Percentiles rank a stretch among this genome's conserved stretches.
Conservation (phyloP, 257 asterid species). For the Cordia subcordata region DNA sequence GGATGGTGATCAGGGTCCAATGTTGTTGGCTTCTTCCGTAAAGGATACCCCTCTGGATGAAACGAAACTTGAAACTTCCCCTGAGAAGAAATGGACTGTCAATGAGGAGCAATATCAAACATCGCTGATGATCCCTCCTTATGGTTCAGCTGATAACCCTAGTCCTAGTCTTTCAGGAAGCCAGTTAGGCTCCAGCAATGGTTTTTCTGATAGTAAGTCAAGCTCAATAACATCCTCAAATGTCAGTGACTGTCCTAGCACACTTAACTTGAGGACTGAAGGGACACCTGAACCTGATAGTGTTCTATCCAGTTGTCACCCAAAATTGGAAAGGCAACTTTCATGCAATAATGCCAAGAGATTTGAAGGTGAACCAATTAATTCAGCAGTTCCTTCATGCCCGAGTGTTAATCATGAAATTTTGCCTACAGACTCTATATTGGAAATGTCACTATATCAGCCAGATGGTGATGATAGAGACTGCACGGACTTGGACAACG, state of each 20-base stretch:
- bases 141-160: conserved; percentile 23
- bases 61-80: conserved; percentile 10
- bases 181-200: conserved; percentile 10
- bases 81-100: conserved; percentile 15
- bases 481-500: conserved; percentile 2
- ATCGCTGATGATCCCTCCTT: conserved; percentile 9
- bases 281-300: conserved; percentile 9
- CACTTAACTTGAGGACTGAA: conserved; percentile 11
- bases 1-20: conserved; percentile 19
- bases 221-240: conserved; percentile 17
- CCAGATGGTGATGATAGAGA: conserved; percentile 1
- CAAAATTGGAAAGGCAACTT: conserved; percentile 16
- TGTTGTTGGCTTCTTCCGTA: conserved; percentile 1
- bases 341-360: conserved; percentile 4
- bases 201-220: conserved; percentile 17
- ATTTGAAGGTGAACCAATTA: conserved; percentile 10
- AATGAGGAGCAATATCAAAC: conserved; percentile 10
- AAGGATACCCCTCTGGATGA: conserved; percentile 11
- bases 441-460: conserved; percentile 5
- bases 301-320: conserved; percentile 1
- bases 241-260: conserved; percentile 5
- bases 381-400: conserved; percentile 16
- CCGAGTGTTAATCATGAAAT: conserved; percentile 11
- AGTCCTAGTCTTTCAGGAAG: conserved; percentile 19
- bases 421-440: conserved; percentile 7